These are phyloP conservation scores for Hypseocharis bilobata DNA, from an alignment of 441 rosid genomes.

Conservation along the genomic window DNA sequence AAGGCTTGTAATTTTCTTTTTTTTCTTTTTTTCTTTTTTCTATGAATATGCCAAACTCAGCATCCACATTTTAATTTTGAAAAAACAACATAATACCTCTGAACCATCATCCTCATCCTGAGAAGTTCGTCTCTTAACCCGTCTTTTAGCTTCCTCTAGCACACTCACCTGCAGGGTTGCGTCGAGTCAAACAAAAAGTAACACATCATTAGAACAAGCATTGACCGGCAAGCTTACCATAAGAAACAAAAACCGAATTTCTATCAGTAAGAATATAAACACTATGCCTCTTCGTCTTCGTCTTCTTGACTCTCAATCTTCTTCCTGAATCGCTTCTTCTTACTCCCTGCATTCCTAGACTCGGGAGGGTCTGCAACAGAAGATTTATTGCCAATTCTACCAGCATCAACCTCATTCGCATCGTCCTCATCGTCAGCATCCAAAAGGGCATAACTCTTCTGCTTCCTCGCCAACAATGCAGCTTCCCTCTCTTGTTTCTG, in stretches of 20 bases:
- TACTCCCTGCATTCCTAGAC: slow-evolving; percentile 36
- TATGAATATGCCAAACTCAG: background rate
- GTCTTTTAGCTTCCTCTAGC: slow-evolving; percentile 38
- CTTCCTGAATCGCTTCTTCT: slow-evolving; percentile 69
- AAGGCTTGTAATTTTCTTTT: background rate
- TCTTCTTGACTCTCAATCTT: slow-evolving; percentile 61
- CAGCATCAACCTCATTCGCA: slow-evolving; percentile 28
- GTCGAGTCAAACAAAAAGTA: slow-evolving; percentile 17
- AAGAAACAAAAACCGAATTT: slow-evolving; percentile 19
- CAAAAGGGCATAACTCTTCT: slow-evolving; percentile 49
- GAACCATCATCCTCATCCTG: slow-evolving; percentile 59
- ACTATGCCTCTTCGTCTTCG: slow-evolving; percentile 58
- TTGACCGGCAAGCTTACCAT: slow-evolving; percentile 21
- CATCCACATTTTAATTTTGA: background rate
- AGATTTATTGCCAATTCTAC: slow-evolving; percentile 29
- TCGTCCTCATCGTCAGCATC: slow-evolving; percentile 65
- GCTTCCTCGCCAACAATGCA: slow-evolving; percentile 66
- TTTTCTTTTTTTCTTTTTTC: background rate
- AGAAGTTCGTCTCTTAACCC: slow-evolving; percentile 47
- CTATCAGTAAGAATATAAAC: slow-evolving; percentile 21
- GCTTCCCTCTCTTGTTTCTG: slow-evolving; percentile 81
- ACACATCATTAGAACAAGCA: slow-evolving; percentile 18
- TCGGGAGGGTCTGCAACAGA: slow-evolving; percentile 27
- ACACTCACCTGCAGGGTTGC: slow-evolving; percentile 42
- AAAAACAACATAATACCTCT: slow-evolving; percentile 45